Evolutionary conservation across 2,329 filamentous ascomycete genomes (phyloP), one percentile per base, ranked within the genome.

Genomic region (Ascochyta pisi): DNA sequence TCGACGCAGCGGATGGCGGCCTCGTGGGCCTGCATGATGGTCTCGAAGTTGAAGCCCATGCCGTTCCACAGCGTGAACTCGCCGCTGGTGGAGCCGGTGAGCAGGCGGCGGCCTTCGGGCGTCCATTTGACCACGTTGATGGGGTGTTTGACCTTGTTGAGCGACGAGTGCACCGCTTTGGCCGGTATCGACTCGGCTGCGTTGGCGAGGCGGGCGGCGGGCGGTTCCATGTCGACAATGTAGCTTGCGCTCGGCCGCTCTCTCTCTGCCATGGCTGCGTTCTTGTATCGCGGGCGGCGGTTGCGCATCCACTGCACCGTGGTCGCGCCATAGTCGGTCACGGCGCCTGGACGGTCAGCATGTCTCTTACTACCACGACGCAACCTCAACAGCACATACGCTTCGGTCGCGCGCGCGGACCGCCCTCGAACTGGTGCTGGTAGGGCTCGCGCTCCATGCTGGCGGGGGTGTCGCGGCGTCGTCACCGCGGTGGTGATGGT

Each of bases 51-150:
- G 84, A 99, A 99, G 23, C 92, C 94, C 39, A 94, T 98, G 61
- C 95, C 95, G 74, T 99, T 99, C 95, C 95, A 99, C 3, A 99
- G 79, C 35, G 96, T 99, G 70, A 99, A 99, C 75, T 99, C 95
- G 70, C 95, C 95, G 74, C 94, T 98, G 64, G 92, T 96, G 0
- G 93, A 96, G 22, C 92, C 95, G 0, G 95, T 98, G 73, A 99
- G 83, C 53, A 99, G 80, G 64, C 95, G 84, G 58, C 95, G 88
- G 26, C 95, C 95, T 76, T 99, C 95, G 6, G 95, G 95, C 15
- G 96, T 99, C 95, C 95, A 99, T 75, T 92, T 86, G 37, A 99
- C 94, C 8, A 98, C 91, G 62, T 97, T 98, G 71, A 99, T 91
- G 1, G 95, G 95, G 67, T 98, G 95, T 72, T 96, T 96, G 70